Evolutionary conservation across 495 filamentous ascomycete species (phyloP).

Genomic region (Tuber brumale): DNA sequence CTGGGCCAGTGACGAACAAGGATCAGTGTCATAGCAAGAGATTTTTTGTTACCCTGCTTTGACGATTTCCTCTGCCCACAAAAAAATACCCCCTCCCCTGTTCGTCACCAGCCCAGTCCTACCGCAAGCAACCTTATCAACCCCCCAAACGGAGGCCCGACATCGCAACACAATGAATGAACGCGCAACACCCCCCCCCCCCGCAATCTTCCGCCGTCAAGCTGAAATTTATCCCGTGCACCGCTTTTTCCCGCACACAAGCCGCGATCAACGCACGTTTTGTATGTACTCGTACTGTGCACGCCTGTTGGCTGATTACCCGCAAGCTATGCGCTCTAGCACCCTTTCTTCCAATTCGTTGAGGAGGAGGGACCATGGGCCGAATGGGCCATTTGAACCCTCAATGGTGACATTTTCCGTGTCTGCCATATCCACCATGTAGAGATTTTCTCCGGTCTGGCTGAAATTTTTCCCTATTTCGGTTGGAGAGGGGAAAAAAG

Average conservation of each 20-base stretch:
- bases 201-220: background rate
- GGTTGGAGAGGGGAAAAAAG: background rate
- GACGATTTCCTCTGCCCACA: no score
- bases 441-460: background rate
- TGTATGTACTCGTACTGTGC: background rate
- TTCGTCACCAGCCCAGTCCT: no score
- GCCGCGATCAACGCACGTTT: background rate
- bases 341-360: background rate
- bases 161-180: background rate
- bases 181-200: background rate
- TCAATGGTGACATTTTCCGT: background rate
- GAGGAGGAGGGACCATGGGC: background rate
- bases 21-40: no score
- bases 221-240: background rate
- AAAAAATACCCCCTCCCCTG: no score
- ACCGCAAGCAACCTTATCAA: no score
- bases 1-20: no score
- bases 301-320: slow-evolving; percentile 2
- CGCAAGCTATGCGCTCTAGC: background rate
- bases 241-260: background rate
- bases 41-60: no score
- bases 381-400: background rate
- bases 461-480: background rate
- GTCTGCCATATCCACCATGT: background rate
- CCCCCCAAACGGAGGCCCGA: background rate